Conservation (phyloP, 2,329 filamentous ascomycete species). For the Colletotrichum liaoningense region DNA sequence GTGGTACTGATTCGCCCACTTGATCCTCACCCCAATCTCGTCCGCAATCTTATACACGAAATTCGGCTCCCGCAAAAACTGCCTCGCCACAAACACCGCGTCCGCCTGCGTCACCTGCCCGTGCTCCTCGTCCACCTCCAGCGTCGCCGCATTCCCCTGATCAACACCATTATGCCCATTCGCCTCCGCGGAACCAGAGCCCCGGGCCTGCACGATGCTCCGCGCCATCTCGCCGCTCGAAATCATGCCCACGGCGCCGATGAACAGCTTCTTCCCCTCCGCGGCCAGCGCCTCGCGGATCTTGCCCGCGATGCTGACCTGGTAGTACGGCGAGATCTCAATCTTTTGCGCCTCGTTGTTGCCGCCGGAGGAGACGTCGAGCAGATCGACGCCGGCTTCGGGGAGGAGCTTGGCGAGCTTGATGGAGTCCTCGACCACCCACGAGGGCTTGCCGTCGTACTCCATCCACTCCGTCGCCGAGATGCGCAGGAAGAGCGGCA, state of each 20-base stretch:
- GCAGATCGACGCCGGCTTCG: constrained; percentile 79
- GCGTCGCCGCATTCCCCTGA: constrained; percentile 32
- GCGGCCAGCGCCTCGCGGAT: constrained; percentile 74
- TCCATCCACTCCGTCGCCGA: constrained; percentile 75
- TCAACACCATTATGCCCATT: constrained; percentile 43
- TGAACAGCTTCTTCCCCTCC: constrained; percentile 64
- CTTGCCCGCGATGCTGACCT: constrained; percentile 77
- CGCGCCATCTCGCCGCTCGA: constrained; percentile 76
- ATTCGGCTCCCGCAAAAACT: constrained; percentile 85
- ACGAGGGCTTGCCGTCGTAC: constrained; percentile 58
- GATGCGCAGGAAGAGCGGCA: constrained; percentile 69
- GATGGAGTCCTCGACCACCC: constrained; percentile 77
- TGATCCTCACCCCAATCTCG: constrained; percentile 76
- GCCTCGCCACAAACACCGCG: constrained; percentile 77
- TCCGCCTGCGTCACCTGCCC: constrained; percentile 66
- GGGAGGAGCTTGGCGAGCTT: constrained; percentile 77
- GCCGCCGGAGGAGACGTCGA: constrained; percentile 85
- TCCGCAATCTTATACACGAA: constrained; percentile 80
- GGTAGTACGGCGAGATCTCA: constrained; percentile 73
- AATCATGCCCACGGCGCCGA: constrained; percentile 82
- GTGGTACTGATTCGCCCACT: constrained; percentile 77
- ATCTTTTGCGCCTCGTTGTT: constrained; percentile 73
- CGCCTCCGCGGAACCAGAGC: constrained; percentile 48
- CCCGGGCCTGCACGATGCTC: constrained; percentile 60
- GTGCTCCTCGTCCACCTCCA: constrained; percentile 54